Base-by-base conservation (phyloP, 1,284 basidiomycete genomes). In the Polyporus tsugae region DNA sequence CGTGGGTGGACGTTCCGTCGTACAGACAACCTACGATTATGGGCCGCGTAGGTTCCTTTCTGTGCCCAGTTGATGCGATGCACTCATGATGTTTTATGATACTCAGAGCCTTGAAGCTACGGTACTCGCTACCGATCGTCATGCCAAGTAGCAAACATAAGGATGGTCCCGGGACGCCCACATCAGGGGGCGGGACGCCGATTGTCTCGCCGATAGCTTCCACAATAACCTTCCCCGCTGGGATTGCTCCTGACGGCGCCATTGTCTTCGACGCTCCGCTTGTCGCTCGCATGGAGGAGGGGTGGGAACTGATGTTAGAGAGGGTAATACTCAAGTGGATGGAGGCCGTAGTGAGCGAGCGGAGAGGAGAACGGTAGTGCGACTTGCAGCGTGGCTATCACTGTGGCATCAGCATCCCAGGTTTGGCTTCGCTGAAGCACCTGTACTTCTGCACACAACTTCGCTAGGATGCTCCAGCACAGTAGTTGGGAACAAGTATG, bases 261-360 rank as follows among this genome's bases (percentile, higher is more conserved):
- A 78, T 81, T n/a, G 68, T 84, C 9, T 95, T 96, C 73, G 93
- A 95, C 75, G 89, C 93, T 0, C 86, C 86, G 61, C 78, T 89
- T 13, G 87, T 96, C 1, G 94, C 94, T 42, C 84, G 89, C 65
- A 87, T 85, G 68, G 93, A 92, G 10, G 83, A 86, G 0, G 94
- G 92, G 0, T 96, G 95, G 95, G 89, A 94, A 64, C 81, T 82
- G 25, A 94, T 95, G 91, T 82, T 96, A 13, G 89, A 91, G 76
- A 75, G 75, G 15, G 84, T 88, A 0, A 79, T 95, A 11, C 60
- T 86, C 49, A 80, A 82, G 46, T 96, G 95, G 95, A 84, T 91
- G 68, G 82, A 85, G 25, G 88, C 85, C 39, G 90, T 91, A 2
- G 86, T 92, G 3, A 85, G 87, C 46, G 95, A 96, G 80, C 82